Conservation (phyloP, 345 rosid genomes). For the Leavenworthia alabamica region DNA sequence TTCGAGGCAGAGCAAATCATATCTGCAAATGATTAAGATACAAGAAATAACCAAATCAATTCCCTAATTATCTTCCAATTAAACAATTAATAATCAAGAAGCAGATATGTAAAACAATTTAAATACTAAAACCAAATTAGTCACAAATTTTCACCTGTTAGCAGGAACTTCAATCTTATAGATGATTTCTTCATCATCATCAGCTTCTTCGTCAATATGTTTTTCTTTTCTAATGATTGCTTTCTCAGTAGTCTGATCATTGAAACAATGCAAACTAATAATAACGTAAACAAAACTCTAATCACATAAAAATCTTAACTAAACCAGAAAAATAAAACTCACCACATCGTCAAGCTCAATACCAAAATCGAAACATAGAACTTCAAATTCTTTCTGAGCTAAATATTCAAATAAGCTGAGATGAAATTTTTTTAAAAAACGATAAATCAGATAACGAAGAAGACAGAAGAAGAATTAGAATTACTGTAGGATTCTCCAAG, state of each 20-base stretch:
- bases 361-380: slow-evolving; percentile 81
- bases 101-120: no score
- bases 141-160: slow-evolving; percentile 43
- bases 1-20: slow-evolving; percentile 92
- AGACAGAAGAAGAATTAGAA: no score
- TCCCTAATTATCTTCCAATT: background rate
- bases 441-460: no score
- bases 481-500: no score
- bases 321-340: slow-evolving; percentile 18
- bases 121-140: background rate
- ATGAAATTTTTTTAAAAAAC: no score
- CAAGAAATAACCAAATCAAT: background rate
- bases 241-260: slow-evolving; percentile 67
- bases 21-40: slow-evolving; percentile 37
- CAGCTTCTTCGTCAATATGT: slow-evolving; percentile 48
- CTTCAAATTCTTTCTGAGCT: slow-evolving; percentile 82
- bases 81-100: no score
- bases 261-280: background rate
- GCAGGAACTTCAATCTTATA: slow-evolving; percentile 93
- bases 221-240: slow-evolving; percentile 81
- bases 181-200: slow-evolving; percentile 59
- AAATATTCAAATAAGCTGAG: background rate
- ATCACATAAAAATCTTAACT: background rate
- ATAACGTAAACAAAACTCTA: background rate
- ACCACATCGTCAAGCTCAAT: slow-evolving; percentile 97